Evolutionary conservation across 805 yeast species (phyloP).

Genomic region (Saccharomycopsis microspora): DNA sequence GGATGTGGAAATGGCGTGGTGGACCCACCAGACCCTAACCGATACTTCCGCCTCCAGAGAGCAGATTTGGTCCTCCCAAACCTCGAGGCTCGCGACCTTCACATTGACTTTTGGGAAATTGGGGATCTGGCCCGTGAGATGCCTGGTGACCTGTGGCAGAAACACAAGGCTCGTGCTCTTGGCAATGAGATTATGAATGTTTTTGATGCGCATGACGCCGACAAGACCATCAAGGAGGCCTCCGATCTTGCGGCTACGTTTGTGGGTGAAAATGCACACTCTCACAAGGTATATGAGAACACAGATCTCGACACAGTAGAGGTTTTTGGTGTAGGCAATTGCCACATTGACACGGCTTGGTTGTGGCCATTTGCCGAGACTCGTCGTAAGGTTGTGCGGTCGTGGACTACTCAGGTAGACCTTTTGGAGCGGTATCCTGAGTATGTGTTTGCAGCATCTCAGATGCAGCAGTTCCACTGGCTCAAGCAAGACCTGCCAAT

Average conservation of each 20-base stretch:
- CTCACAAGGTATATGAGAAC: constrained; percentile 44
- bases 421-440: constrained; percentile 84
- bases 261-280: constrained; percentile 57
- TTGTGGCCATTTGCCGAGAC: constrained; percentile 99
- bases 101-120: constrained; percentile 76
- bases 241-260: constrained; percentile 51
- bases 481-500: constrained; percentile 78
- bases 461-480: constrained; percentile 95
- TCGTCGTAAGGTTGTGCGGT: constrained; percentile 80
- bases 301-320: constrained; percentile 30
- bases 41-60: constrained; percentile 50
- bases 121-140: constrained; percentile 89
- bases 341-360: constrained; percentile 98
- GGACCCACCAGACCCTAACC: constrained; percentile 59
- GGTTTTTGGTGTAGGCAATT: constrained; percentile 84
- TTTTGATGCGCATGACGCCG: constrained; percentile 62
- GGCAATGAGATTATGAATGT: constrained; percentile 74
- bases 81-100: constrained; percentile 64
- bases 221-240: constrained; percentile 44
- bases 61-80: constrained; percentile 82
- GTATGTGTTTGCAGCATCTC: constrained; percentile 88
- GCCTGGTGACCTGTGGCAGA: constrained; percentile 66
- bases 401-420: constrained; percentile 90
- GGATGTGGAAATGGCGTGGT: constrained; percentile 60
- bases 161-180: constrained; percentile 69